Evolutionary conservation across 2,329 filamentous ascomycete species (phyloP).

Genomic region (Penicillium sp.): DNA sequence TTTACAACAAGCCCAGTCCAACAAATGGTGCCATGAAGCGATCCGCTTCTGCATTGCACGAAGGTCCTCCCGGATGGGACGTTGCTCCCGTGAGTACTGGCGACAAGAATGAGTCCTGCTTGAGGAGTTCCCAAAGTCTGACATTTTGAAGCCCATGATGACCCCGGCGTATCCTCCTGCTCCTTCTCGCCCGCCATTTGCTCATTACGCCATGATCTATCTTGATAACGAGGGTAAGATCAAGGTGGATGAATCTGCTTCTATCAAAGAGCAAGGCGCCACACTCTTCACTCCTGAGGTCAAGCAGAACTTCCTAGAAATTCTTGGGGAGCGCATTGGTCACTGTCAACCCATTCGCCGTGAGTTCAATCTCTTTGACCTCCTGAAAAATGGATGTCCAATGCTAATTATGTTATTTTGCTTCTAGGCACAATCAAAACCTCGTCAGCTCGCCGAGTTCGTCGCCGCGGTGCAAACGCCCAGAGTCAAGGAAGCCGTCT

Average conservation of each 20-base stretch:
- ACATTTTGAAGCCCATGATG: constrained; percentile 24
- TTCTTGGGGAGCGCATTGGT: constrained; percentile 27
- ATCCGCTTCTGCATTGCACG: constrained; percentile 25
- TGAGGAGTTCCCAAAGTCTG: background rate
- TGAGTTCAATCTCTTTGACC: constrained; percentile 15
- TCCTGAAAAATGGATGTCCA: too few species aligned
- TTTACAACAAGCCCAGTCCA: constrained; percentile 22
- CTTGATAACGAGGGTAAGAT: constrained; percentile 30
- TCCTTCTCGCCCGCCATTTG: constrained; percentile 25
- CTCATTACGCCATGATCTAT: constrained; percentile 35
- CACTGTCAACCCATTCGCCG: constrained; percentile 25
- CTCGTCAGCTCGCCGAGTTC: constrained; percentile 22
- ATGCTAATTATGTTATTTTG: background rate
- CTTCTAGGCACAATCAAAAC: constrained; percentile 11
- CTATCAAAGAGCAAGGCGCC: constrained; percentile 26
- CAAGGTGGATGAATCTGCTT: constrained; percentile 29
- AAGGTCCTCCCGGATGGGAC: constrained; percentile 27
- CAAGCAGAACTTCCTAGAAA: constrained; percentile 32
- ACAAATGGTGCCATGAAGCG: constrained; percentile 26
- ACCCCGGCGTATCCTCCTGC: constrained; percentile 16
- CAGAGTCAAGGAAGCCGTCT: constrained; percentile 14
- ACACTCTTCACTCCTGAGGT: constrained; percentile 32
- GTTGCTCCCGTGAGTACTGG: constrained; percentile 22
- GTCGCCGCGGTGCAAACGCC: constrained; percentile 25
- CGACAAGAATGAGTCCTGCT: background rate